Evolutionary conservation across 108 stramenopile species (phyloP).

Genomic region (Mayamaea pseudoterrestris): DNA sequence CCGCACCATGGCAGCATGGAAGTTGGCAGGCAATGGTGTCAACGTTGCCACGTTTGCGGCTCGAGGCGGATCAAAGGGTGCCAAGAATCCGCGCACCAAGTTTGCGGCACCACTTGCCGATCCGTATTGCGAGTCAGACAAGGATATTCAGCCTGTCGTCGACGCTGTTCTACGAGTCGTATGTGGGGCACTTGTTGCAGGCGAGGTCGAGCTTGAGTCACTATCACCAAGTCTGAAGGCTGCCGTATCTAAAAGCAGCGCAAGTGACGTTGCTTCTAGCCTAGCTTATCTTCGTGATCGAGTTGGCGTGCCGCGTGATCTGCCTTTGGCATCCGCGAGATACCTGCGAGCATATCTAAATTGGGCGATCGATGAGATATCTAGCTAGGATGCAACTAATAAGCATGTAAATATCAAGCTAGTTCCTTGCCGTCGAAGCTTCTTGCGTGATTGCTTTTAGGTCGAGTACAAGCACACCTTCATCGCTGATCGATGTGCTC

Average conservation of each 20-base stretch:
- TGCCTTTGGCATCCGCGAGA: slow-evolving; percentile 59
- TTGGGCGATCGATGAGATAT: slow-evolving; percentile 46
- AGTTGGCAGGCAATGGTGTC: slow-evolving; percentile 49
- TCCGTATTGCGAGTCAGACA: slow-evolving; percentile 62
- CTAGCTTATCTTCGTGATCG: slow-evolving; percentile 67
- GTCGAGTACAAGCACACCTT: too few relatives aligned
- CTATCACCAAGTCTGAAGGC: too few relatives aligned
- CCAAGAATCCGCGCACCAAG: slow-evolving; percentile 61
- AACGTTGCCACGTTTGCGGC: slow-evolving; percentile 56
- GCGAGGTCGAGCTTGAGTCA: slow-evolving; percentile 19
- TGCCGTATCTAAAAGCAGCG: too few relatives aligned
- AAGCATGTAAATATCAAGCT: too few relatives aligned
- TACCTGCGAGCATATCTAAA: slow-evolving; percentile 76
- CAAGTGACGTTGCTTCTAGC: slow-evolving; percentile 38
- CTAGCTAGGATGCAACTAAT: not conserved
- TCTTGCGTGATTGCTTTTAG: too few relatives aligned
- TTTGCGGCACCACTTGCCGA: slow-evolving; percentile 77
- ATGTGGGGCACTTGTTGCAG: slow-evolving; percentile 32
- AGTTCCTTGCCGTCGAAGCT: too few relatives aligned
- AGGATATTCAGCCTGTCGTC: slow-evolving; percentile 25
- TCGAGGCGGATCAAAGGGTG: slow-evolving; percentile 58
- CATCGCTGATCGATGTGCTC: too few relatives aligned
- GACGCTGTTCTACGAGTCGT: slow-evolving; percentile 50
- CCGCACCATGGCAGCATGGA: slow-evolving; percentile 72
- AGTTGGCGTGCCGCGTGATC: slow-evolving; percentile 69